These are phyloP conservation scores for Lachnellula subtilissima DNA, from an alignment of 2,329 filamentous ascomycete species.

Conservation along the genomic window DNA sequence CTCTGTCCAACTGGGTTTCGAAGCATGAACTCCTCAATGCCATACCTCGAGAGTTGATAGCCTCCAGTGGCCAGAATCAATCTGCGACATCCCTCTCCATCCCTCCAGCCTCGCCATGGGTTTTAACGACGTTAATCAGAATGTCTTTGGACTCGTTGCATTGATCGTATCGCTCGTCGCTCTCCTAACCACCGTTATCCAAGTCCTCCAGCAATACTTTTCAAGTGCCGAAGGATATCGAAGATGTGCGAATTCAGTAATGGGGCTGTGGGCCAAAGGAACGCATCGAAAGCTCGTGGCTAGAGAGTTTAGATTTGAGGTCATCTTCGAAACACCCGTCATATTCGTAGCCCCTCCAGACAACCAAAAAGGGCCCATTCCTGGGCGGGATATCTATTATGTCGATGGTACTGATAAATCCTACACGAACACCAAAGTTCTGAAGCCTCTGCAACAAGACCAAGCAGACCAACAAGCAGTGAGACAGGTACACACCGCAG, in stretches of 20 bases:
- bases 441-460: slow-evolving; percentile 9
- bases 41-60: neutral
- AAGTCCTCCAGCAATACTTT: slow-evolving; percentile 35
- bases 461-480: slow-evolving; percentile 11
- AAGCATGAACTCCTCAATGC: neutral
- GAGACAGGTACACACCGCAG: slow-evolving; percentile 45
- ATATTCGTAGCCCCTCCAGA: slow-evolving; percentile 28
- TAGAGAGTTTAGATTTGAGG: slow-evolving; percentile 35
- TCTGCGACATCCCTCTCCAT: neutral
- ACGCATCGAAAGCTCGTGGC: slow-evolving; percentile 30
- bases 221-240: slow-evolving; percentile 36
- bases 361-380: slow-evolving; percentile 27
- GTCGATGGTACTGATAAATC: slow-evolving; percentile 24
- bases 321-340: slow-evolving; percentile 34
- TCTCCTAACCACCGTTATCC: slow-evolving; percentile 29
- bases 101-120: slow-evolving; percentile 3
- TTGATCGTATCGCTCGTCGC: slow-evolving; percentile 34
- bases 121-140: slow-evolving; percentile 25
- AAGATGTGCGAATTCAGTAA: slow-evolving; percentile 33
- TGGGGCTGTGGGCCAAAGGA: slow-evolving; percentile 30
- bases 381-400: slow-evolving; percentile 18
- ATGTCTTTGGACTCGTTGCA: slow-evolving; percentile 30
- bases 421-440: slow-evolving; percentile 21
- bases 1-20: neutral
- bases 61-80: neutral